Conservation (phyloP, 1,284 basidiomycete species). For the Anthracocystis walkeri region DNA sequence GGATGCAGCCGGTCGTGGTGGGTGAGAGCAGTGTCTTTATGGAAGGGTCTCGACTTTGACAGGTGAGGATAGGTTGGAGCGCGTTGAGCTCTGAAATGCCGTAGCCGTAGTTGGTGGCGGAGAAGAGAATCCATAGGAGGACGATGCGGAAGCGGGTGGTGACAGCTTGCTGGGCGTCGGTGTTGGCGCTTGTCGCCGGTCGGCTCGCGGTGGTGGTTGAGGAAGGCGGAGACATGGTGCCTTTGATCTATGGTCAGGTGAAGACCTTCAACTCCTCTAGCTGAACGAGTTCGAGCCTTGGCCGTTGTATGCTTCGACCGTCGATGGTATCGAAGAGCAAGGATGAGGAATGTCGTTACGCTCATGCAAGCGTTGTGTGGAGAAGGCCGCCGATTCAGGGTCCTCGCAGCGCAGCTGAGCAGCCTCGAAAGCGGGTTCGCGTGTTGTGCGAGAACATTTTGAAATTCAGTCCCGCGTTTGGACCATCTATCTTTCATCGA, state of each 20-base stretch:
- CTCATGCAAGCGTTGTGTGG: conserved; percentile 8
- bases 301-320: background rate
- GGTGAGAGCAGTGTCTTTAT: conserved; percentile 12
- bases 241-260: too few species aligned
- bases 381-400: conserved; percentile 19
- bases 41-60: conserved; percentile 22
- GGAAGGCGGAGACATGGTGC: conserved; percentile 4
- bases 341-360: background rate
- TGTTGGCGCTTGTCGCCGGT: background rate
- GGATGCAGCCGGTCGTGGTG: conserved; percentile 43
- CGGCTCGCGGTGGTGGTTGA: background rate
- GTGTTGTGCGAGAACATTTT: background rate
- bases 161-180: conserved; percentile 13
- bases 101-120: conserved; percentile 64
- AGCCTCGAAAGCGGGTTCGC: background rate
- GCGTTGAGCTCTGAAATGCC: conserved; percentile 67
- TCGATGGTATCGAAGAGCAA: background rate
- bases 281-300: background rate
- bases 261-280: background rate
- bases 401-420: conserved; percentile 16
- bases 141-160: conserved; percentile 43
- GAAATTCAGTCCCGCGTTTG: conserved; percentile 10
- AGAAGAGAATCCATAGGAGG: conserved; percentile 58
- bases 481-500: conserved; percentile 15
- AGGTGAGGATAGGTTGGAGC: conserved; percentile 56